Percentiles rank a stretch among this genome's conserved stretches.
These are phyloP conservation scores for Tetrapisispora namnaoensis DNA, from an alignment of 805 yeast genomes.

Conservation along the genomic window DNA sequence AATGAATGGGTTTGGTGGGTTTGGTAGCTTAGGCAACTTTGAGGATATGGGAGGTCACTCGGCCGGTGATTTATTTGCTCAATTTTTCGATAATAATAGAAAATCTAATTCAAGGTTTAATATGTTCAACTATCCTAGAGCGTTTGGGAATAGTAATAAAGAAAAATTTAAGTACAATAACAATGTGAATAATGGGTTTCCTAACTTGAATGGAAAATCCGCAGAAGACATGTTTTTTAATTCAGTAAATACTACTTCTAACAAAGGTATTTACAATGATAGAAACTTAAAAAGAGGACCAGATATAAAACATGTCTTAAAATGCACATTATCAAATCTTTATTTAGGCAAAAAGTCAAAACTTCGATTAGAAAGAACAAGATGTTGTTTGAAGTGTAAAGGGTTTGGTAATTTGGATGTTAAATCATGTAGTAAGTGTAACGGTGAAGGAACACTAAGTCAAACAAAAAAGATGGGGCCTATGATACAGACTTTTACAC, in stretches of 20 bases:
- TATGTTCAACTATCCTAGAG: not conserved
- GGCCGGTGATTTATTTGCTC: constrained; percentile 25
- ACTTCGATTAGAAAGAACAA: constrained; percentile 42
- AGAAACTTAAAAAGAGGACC: constrained; percentile 29
- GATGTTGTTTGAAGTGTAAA: constrained; percentile 40
- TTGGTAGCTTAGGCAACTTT: not conserved
- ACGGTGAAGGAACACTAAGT: constrained; percentile 35
- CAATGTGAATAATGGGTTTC: not conserved
- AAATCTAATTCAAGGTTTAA: not conserved
- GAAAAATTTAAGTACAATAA: not conserved
- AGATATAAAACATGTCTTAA: constrained; percentile 47
- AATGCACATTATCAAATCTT: constrained; percentile 45
- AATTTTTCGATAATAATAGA: constrained; percentile 16
- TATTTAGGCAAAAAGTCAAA: constrained; percentile 49
- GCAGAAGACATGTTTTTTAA: not conserved
- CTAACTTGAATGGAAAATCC: not conserved
- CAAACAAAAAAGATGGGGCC: constrained; percentile 37
- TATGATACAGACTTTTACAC: constrained; percentile 34
- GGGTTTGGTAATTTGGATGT: constrained; percentile 40
- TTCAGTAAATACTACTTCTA: not conserved
- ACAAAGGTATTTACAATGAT: not conserved
- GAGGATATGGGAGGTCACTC: constrained; percentile 8
- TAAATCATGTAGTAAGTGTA: constrained; percentile 31
- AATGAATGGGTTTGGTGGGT: not conserved
- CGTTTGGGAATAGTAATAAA: not conserved